Conservation (phyloP, 78 protist genomes). For the Ministeria vibrans region DNA sequence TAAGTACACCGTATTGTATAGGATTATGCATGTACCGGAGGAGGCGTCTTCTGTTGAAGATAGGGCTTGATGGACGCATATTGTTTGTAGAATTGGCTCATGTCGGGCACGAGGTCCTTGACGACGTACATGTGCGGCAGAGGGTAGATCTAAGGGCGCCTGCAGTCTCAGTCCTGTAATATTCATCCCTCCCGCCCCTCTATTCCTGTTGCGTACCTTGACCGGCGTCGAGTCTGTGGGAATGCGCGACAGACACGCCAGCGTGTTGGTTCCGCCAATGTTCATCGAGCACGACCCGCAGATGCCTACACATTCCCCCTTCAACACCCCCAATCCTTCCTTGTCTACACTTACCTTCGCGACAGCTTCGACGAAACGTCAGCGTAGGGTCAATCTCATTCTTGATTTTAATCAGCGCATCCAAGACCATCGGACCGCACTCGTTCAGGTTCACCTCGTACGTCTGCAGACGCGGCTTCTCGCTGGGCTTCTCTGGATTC, state of each 20-base stretch:
- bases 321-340: not conserved
- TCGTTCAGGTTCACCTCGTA: slow-evolving; percentile 57
- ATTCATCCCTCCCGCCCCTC: too few species aligned
- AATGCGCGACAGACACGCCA: slow-evolving; percentile 71
- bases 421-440: slow-evolving; percentile 87
- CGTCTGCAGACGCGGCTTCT: slow-evolving; percentile 59
- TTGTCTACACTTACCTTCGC: slow-evolving; percentile 47
- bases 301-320: slow-evolving; percentile 32
- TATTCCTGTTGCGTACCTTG: too few species aligned
- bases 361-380: slow-evolving; percentile 85
- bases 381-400: slow-evolving; percentile 76
- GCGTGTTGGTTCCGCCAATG: slow-evolving; percentile 72
- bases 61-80: slow-evolving; percentile 74
- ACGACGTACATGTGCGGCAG: slow-evolving; percentile 88
- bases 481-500: slow-evolving; percentile 48
- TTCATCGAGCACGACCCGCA: slow-evolving; percentile 93
- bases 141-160: slow-evolving; percentile 78
- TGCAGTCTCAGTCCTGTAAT: too few species aligned
- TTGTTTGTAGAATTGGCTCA: slow-evolving; percentile 73
- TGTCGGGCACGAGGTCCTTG: slow-evolving; percentile 65
- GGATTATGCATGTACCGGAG: not conserved
- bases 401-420: slow-evolving; percentile 68
- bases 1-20: too few species aligned
- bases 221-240: not conserved
- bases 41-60: slow-evolving; percentile 30